These are phyloP conservation scores for Ulota crispa DNA, from an alignment of 225 moss, liverwort and hornwort species.

Conservation along the genomic window DNA sequence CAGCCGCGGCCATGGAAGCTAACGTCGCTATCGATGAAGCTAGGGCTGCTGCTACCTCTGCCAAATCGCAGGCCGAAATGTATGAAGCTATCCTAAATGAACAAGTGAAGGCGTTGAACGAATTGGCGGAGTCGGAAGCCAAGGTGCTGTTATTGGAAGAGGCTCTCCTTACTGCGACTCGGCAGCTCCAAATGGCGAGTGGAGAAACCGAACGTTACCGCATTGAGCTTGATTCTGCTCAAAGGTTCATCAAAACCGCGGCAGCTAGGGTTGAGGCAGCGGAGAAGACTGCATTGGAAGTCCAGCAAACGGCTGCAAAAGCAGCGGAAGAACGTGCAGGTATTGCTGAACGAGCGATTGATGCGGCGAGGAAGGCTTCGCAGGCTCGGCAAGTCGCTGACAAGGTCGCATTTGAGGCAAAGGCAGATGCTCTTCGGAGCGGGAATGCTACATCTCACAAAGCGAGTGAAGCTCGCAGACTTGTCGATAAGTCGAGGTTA, in stretches of 20 bases:
- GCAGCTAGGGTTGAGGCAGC: constrained; percentile 50
- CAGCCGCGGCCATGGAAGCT: constrained; percentile 52
- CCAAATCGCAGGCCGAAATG: constrained; percentile 58
- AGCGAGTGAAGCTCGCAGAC: constrained; percentile 49
- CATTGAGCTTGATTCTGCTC: constrained; percentile 53
- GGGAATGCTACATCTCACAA: constrained; percentile 56
- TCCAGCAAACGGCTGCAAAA: constrained; percentile 55
- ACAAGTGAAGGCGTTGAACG: constrained; percentile 46
- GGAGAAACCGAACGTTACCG: constrained; percentile 47
- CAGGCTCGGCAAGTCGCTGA: constrained; percentile 48
- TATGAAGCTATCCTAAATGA: constrained; percentile 55
- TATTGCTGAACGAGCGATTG: constrained; percentile 49
- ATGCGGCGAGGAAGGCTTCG: constrained; percentile 44
- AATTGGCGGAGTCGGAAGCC: constrained; percentile 61
- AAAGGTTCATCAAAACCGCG: constrained; percentile 42
- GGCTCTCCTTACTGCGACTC: constrained; percentile 41
- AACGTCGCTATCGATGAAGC: constrained; percentile 63
- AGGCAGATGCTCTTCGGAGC: constrained; percentile 59
- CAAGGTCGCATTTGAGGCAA: constrained; percentile 43
- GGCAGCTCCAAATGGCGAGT: constrained; percentile 46
- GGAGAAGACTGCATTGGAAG: constrained; percentile 49
- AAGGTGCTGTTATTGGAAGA: constrained; percentile 54
- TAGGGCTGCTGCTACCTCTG: constrained; percentile 46
- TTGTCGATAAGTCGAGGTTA: constrained; percentile 46
- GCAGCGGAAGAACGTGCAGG: constrained; percentile 50